Evolutionary conservation across 208 protist genomes (phyloP), one percentile per base, ranked within the genome.

Genomic region (Tritrichomonas musculus): DNA sequence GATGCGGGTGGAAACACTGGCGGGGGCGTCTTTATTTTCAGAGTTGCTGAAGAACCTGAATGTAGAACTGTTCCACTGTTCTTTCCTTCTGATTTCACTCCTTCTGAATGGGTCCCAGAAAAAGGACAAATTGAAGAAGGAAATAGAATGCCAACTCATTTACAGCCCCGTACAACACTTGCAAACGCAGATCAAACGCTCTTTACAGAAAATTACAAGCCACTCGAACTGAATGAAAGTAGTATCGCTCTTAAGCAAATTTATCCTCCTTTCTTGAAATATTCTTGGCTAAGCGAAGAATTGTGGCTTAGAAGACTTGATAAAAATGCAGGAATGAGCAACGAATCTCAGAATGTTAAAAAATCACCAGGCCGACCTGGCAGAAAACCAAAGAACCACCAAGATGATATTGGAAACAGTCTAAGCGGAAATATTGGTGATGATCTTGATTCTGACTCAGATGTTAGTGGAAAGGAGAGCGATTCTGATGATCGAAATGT

Each of bases 121-220:
- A 47, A 53, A 30, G 77, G 77, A 27, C 77, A 88, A 57, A 88
- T 88, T 13, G 77, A 88, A 88, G 77, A 88, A 39, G 41, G 27
- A 47, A 88, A 25, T 53, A 53, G 39, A 47, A 53, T n/a, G 17
- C 77, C 44, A 1, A 88, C 77, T 39, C 47, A 53, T 57, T 57
- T 88, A n/a, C 9, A 30, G 11, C 27, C 13, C 14, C 0, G 47
- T 33, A 41, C 44, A 27, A 60, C 47, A 2, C 44, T 88, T 9
- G 57, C 47, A 41, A 47, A 88, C 39, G 25, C 77, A 1, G 77
- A 88, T 22, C 53, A 57, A 88, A 47, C 57, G 11, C n/a, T 57
- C 9, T 9, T 44, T 33, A 57, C 5, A 41, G 30, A 41, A 9
- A 36, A 88, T 39, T 88, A 88, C 47, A 88, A 39, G 0, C 77